phyloP scores from a whole-genome alignment of 345 rosid genomes.

The Pistacia integerrima region DNA sequence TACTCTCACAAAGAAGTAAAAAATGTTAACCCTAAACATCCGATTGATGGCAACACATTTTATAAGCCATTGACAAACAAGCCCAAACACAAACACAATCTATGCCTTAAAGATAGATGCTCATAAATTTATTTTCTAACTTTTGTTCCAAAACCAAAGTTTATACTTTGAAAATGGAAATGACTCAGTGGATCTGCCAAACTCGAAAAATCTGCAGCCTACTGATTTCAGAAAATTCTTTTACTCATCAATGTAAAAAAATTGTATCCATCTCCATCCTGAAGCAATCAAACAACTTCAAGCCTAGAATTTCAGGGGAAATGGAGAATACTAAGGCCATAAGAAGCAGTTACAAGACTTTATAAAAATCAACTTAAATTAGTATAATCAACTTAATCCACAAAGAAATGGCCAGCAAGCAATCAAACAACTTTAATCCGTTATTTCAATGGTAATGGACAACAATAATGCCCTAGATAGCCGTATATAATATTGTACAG shows the following conservation, averaged over 20 bases:
- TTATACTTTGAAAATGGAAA: neutral
- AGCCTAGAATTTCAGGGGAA: neutral
- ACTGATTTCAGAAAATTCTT: neutral
- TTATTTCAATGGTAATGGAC: neutral
- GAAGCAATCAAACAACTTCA: neutral
- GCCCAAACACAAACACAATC: neutral
- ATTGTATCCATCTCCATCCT: neutral
- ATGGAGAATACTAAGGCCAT: neutral
- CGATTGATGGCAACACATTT: neutral
- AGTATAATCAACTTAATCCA: too few relatives aligned
- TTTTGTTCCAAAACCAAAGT: neutral
- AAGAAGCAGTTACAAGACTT: neutral
- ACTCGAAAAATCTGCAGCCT: neutral
- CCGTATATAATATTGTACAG: neutral
- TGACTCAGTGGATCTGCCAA: neutral
- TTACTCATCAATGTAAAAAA: neutral
- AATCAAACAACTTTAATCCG: neutral
- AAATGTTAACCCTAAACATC: neutral
- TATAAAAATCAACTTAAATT: neutral
- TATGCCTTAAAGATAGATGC: neutral
- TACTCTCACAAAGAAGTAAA: neutral
- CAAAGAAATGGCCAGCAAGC: too few relatives aligned
- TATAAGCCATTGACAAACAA: neutral
- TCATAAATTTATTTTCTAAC: neutral
- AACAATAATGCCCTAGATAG: neutral